phyloP scores from a whole-genome alignment of 2,329 filamentous ascomycete species.

The Penicillium sp. region DNA sequence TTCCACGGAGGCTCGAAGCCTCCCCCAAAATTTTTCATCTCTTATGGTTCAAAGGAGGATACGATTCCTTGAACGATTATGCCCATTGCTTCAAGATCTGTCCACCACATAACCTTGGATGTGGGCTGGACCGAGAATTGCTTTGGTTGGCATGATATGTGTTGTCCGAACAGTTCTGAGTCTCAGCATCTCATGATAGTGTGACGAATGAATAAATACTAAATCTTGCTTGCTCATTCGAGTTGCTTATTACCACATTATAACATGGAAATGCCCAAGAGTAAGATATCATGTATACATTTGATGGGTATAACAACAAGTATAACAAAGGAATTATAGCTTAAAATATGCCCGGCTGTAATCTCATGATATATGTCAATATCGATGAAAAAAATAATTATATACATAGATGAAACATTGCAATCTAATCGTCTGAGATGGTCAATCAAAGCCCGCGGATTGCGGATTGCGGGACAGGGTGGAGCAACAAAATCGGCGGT shows the following conservation, averaged over 20 bases:
- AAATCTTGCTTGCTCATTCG: conserved; percentile 11
- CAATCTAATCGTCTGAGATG: not conserved
- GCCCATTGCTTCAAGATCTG: conserved; percentile 23
- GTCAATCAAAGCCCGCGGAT: conserved; percentile 1
- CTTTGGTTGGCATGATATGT: conserved; percentile 38
- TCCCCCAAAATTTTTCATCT: conserved; percentile 28
- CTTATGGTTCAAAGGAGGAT: conserved; percentile 31
- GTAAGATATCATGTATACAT: no score
- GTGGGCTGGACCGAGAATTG: conserved; percentile 37
- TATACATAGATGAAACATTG: not conserved
- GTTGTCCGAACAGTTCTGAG: conserved; percentile 36
- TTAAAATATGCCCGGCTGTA: not conserved
- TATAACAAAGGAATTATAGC: no score
- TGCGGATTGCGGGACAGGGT: conserved; percentile 6
- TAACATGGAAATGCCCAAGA: no score
- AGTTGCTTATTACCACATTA: no score
- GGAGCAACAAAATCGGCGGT: conserved; percentile 19
- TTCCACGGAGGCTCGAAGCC: conserved; percentile 27
- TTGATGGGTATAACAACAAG: no score
- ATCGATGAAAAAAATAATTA: not conserved
- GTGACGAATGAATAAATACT: conserved; percentile 38
- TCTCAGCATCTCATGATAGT: conserved; percentile 40
- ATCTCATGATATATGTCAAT: not conserved
- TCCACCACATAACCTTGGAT: conserved; percentile 34
- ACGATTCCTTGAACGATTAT: conserved; percentile 29